Evolutionary conservation across 371 early-diverging fungal genomes (phyloP), one percentile per base, ranked within the genome.

Genomic region (Rhizopus arrhizus): DNA sequence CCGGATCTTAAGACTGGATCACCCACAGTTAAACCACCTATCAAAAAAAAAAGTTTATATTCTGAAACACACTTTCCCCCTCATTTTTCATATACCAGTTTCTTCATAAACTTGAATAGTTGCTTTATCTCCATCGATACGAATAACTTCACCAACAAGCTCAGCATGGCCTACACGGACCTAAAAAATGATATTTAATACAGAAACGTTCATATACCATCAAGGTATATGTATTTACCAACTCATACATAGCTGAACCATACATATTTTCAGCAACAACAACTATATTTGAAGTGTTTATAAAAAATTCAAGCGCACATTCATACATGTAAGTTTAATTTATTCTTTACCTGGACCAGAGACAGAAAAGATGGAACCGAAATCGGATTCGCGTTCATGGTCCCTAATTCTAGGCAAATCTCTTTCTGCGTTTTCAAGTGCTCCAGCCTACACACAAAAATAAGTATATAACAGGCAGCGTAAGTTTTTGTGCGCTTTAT

Each of bases 91-190:
- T 48, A 75, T 82, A 91, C 95, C 89, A 55, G 99, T 99, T 81
- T 99, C 99, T 77, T 99, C 99, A 86, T 99, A 99, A 22, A 99
- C 99, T 81, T 99, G 99, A 64, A 99, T 94, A 33, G 99, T 99
- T 15, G 96, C 95, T 81, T 96, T 98, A 78, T 99, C 98, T 59
- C 92, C 92, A 49, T 99, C 99, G 60, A 99, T 96, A 81, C 97
- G 95, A 75, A 99, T 99, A 66, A 99, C 99, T 84, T 99, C 99
- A 62, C 99, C 99, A 38, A 99, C 93, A 55, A 99, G 87, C 62
- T 96, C 98, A 67, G 88, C 82, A 76, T 96, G 92, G 56, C 99
- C 99, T 29, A 99, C 99, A 73, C 99, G 97, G 46, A 95, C 94
- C 95, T 94, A 59, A 5, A 36, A 51, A 15, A 34, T 15, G 41